Conservation (phyloP, 306 rosid species). For the Gynostemma pentaphyllum region DNA sequence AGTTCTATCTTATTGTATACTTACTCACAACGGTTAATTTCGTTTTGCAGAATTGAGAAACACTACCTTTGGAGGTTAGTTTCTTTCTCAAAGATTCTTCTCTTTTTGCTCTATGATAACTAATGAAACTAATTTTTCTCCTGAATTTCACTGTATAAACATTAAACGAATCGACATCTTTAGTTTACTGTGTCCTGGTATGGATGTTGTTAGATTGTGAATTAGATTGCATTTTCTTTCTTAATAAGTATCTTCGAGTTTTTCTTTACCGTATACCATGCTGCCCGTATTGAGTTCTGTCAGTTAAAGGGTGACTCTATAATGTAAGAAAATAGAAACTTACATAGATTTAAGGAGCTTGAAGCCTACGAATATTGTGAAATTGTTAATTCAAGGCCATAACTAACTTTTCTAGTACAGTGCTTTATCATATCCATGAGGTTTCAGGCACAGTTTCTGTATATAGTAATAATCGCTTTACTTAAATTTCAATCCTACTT, state of each 20-base stretch:
- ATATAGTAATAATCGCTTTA: background rate
- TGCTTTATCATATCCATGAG: background rate
- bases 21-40: background rate
- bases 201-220: background rate
- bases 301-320: background rate
- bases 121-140: background rate
- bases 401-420: background rate
- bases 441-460: background rate
- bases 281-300: background rate
- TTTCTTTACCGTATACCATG: background rate
- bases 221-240: background rate
- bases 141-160: background rate
- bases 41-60: slow-evolving; percentile 79
- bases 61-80: slow-evolving; percentile 80
- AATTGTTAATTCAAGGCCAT: background rate
- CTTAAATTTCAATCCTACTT: background rate
- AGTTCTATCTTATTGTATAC: background rate
- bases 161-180: background rate
- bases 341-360: background rate
- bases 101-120: background rate
- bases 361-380: background rate
- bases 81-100: slow-evolving; percentile 7
- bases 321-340: background rate
- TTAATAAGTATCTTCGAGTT: background rate
- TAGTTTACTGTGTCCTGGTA: background rate